Base-by-base conservation (phyloP, 2,329 filamentous ascomycete species). In the Aureobasidium sp. region DNA sequence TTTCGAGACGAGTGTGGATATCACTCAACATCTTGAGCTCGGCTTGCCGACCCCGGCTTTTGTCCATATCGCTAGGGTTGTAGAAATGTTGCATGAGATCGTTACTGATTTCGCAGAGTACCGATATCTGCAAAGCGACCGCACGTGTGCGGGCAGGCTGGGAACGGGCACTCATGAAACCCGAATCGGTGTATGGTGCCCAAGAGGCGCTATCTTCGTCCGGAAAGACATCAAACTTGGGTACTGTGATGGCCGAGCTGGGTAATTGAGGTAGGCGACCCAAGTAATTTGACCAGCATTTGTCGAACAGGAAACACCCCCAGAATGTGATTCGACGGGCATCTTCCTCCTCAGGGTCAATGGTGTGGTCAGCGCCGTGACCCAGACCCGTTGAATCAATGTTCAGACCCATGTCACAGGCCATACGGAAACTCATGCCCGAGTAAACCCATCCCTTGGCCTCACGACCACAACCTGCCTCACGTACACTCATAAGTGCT, bases 241-340 rank as follows among this genome's bases (percentile, higher is more conserved):
- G 87, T 0, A 91, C 89, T 35, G 87, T 95, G 67, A 90, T 88
- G 8, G 89, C 88, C 31, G 85, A 84, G 43, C 84, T 86, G 0
- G 90, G 87, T 11, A 97, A 78, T 72, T 96, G 93, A 11, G 94
- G 93, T 63, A 96, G 79, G 45, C 94, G 87, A 50, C 94, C 93
- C 27, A 97, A 82, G 67, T 97, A 97, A 71, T 96, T 97, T 53
- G 92, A 96, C 92, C 93, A 97, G 73, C 90, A 95, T 80, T 96
- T 97, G 77, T 99, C 94, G 71, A 97, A 95, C n/a, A 96, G 76
- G 73, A 94, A 97, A 71, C 92, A 96, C 7, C 94, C 94, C 94
- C 94, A 97, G 69, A 96, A 97, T 0, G 94, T 97, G 43, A 97
- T 87, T 57, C 89, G 82, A 40, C 94, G 81, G 2, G 91, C 92